Base-by-base conservation (phyloP, 768 basidiomycete species). In the Boletus tomentosulus region DNA sequence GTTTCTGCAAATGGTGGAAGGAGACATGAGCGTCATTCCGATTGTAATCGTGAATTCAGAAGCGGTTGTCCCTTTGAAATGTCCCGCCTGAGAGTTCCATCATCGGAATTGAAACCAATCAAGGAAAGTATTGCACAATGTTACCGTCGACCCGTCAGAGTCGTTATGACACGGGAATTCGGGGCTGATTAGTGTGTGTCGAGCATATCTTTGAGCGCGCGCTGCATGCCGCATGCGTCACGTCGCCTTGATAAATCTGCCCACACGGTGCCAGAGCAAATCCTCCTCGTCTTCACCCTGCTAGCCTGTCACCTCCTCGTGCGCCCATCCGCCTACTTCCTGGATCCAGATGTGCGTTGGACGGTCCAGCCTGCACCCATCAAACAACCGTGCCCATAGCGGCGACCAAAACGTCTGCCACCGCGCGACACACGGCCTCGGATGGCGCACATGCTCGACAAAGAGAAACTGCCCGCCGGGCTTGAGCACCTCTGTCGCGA, bases 341-440 rank as follows among this genome's bases (percentile, higher is more conserved):
- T 75, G 68, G 11, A 84, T 59, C 73, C 76, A 81, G 0, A 77
- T 12, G 31, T 73, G 76, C 3, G 79, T 78, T 11, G 82, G 80
- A 7, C 82, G 73, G 57, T 87, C 84, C 39, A 89, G 60, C 55
- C 71, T 71, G 60, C 88, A 89, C 13, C 87, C 87, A 59, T 82
- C 85, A 51, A 85, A 82, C 1, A 71, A 67, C 1, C 74, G 38
- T 6, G 64, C 62, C 89, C 89, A 91, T 4, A 89, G 6, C 0
- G 87, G 87, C 2, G 84, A 76, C 88, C 87, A 89, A 46, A 87
- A 76, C 0, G 73, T 56, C 66, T 91, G 89, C 86, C 87, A 89
- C 80, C 82, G 80, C 8, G 79, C 78, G 3, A 87, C 78, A 56
- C 85, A 81, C 7, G 60, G 49, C 0, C 69, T 66, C 1, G 73